Base-by-base conservation (phyloP, 2,329 filamentous ascomycete species). In the Aspergillus costaricaensis region DNA sequence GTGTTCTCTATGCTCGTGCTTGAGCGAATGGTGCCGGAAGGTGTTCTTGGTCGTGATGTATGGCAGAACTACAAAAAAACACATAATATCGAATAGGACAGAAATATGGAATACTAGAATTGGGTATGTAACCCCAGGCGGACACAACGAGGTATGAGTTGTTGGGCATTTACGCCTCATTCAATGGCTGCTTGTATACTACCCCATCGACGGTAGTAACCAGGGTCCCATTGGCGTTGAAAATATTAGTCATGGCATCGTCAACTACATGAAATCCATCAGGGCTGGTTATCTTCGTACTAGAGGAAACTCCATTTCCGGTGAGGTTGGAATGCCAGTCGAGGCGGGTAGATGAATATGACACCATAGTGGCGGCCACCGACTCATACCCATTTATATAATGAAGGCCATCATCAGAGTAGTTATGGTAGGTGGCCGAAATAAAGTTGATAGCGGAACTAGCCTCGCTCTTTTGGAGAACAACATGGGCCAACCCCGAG, bases 211-310 rank as follows among this genome's bases (percentile, higher is more conserved):
- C 57, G 0, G 67, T 75, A 1, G 76, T 81, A 2, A 66, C 74
- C 57, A 81, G 55, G 0, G 74, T 77, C 1, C 80, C 80, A 59
- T 75, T 80, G 0, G 78, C 76, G 7, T 76, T 60, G 62, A 80
- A 80, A 0, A 77, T 70, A 43, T 80, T 81, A 4, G 59, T 64
- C 64, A 77, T 54, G 2, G 68, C 72, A 68, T 81, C 73, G 19
- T 55, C 52, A 79, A 78, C 1, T 61, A 58, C 19, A 81, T 79
- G 76, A 55, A 81, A 78, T 1, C 78, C 77, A 1, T 65, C 70
- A 0, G 70, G 64, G 5, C 76, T 70, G 0, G 80, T 81, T 54
- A 69, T 74, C 66, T 81, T 82, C 1, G 68, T 76, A 0, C 66
- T 71, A 4, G 64, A 63, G 0, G 63, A 64, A 2, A 59, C 61